Evolutionary conservation across 2,329 filamentous ascomycete species (phyloP).

Genomic region (Pyrenochaeta sp.): DNA sequence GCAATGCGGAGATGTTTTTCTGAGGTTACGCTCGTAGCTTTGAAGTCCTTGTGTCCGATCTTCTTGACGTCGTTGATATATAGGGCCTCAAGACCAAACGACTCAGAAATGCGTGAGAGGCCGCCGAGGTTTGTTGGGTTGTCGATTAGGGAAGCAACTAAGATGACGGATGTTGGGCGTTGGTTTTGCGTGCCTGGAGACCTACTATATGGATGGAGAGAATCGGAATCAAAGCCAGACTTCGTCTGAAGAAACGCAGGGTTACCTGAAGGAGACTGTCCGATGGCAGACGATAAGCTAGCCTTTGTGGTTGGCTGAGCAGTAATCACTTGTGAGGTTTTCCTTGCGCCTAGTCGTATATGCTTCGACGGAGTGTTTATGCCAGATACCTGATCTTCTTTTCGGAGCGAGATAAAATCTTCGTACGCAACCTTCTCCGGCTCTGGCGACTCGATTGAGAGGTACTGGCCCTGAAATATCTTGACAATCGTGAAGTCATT

Average conservation of each 20-base stretch:
- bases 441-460: conserved; percentile 55
- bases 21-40: conserved; percentile 58
- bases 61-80: conserved; percentile 55
- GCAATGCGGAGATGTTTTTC: conserved; percentile 60
- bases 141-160: conserved; percentile 61
- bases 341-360: conserved; percentile 42
- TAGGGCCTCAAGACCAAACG: conserved; percentile 58
- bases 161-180: conserved; percentile 50
- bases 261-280: conserved; percentile 1
- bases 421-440: conserved; percentile 44
- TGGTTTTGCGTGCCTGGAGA: conserved; percentile 28
- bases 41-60: conserved; percentile 58
- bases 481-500: conserved; percentile 54
- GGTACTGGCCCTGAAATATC: conserved; percentile 57
- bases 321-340: background rate
- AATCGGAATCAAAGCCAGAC: conserved; percentile 54
- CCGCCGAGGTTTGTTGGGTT: conserved; percentile 61
- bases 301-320: background rate
- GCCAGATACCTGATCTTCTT: conserved; percentile 24
- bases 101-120: conserved; percentile 60
- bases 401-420: conserved; percentile 53
- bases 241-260: conserved; percentile 60
- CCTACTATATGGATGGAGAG: conserved; percentile 28
- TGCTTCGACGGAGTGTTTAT: conserved; percentile 29
- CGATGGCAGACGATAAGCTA: background rate